Base-by-base conservation (phyloP, 345 rosid species). In the Passiflora organensis region DNA sequence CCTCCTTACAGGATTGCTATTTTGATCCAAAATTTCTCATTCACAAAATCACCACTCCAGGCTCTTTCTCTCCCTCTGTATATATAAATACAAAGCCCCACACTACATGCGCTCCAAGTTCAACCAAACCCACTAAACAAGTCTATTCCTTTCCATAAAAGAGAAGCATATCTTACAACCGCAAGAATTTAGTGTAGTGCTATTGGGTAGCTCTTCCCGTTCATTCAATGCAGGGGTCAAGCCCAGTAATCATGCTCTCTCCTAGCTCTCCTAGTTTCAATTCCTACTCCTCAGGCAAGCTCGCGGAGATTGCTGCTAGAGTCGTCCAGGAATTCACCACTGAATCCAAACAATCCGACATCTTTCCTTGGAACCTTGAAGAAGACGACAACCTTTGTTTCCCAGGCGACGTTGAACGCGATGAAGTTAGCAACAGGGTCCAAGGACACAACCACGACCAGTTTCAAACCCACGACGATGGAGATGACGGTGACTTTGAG, bases 261-360 rank as follows among this genome's bases (percentile, higher is more conserved):
- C 62, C 62, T 9, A 60, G 38, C 28, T 69, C 80, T 41, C 75
- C 77, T 0, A 69, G 76, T 57, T 69, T 72, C 71, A 66, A 58
- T 48, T 55, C 65, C 38, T 67, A 66, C 63, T 73, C 73, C 38
- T 63, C 75, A 0, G 56, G 44, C n/a, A 60, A 49, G 17, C 62
- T 76, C 23, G 66, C 75, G 1, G 72, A 72, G 15, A 72, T 72
- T 25, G 80, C 80, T 0, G 74, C 67, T 0, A 68, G 77, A 34
- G 77, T 76, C 17, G 64, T 62, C 22, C 69, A 39, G 0, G 77
- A 76, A 60, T 55, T 72, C 57, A 19, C 57, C 1, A 34, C 43
- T 28, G 64, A 59, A 2, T 13, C 38, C 1, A 23, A 38, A 24
- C 16, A 21, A 4, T 51, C 44, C 46, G 10, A 17, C n/a, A 25